Base-by-base conservation (phyloP, 768 basidiomycete species). In the Antrodiella citrinella region DNA sequence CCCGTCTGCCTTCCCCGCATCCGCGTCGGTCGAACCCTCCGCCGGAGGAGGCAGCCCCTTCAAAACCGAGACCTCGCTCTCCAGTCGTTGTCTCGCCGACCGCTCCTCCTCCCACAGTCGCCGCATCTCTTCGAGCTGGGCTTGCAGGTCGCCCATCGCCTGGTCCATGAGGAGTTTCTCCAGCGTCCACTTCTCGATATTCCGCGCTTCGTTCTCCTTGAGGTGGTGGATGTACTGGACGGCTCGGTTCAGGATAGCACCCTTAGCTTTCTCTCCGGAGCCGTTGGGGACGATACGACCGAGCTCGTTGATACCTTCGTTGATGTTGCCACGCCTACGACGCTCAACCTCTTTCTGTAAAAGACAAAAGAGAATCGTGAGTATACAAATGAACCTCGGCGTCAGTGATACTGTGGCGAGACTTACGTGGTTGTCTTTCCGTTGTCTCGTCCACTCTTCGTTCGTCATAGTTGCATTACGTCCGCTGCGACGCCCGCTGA, bases 331-430 rank as follows among this genome's bases (percentile, higher is more conserved):
- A 44, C 95, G 77, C 48, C 95, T 84, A 30, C 91, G 81, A 48
- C 95, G 86, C 66, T 99, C 95, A 11, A 98, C 93, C 70, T 97
- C 93, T 90, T 97, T 97, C 94, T 97, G 70, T 47, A 55, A 2
- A 25, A 4, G 2, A 18, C 43, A 10, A 11, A 30, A 44, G 4
- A 47, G 46, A 4, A 42, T 38, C 4, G 44, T 9, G n/a, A 2
- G 4, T 18, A 38, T 18, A 38, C 18, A 18, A 10, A 38, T n/a
- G n/a, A n/a, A n/a, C n/a, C n/a, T n/a, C n/a, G n/a, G n/a, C n/a
- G n/a, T n/a, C n/a, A n/a, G n/a, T n/a, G n/a, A n/a, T n/a, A n/a
- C 41, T 19, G 20, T 19, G 38, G 4, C 30, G 26, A n/a, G 26
- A 63, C 69, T 52, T 44, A 73, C 65, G 60, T 77, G 77, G 50